A percentile compares a stretch with the other conserved stretches of the same genome.
Evolutionary conservation across 2,329 filamentous ascomycete genomes (phyloP).

Genomic region (Fulvia fulva): DNA sequence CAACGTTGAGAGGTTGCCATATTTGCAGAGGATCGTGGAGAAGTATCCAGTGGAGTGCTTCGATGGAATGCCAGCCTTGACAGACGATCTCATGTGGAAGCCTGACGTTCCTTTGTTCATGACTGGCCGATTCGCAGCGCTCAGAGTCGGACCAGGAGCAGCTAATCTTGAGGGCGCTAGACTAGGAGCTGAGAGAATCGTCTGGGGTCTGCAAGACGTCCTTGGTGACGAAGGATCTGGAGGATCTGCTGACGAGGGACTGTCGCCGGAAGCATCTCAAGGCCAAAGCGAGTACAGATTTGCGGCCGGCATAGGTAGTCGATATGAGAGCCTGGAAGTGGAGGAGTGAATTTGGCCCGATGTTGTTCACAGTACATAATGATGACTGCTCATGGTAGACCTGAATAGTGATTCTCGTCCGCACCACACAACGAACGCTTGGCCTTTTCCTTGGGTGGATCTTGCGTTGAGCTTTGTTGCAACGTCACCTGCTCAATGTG

Average conservation of each 20-base stretch:
- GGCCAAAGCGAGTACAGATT: conserved; percentile 20
- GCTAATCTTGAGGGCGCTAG: conserved; percentile 71
- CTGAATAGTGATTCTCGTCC: too few relatives aligned
- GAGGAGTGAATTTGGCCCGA: background rate
- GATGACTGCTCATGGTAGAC: too few relatives aligned
- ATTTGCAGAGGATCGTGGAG: conserved; percentile 56
- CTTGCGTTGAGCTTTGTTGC: background rate
- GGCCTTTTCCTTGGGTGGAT: too few relatives aligned
- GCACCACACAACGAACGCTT: too few relatives aligned
- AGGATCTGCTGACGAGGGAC: conserved; percentile 20
- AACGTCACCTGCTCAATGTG: background rate
- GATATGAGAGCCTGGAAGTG: conserved; percentile 36
- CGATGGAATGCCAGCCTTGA: conserved; percentile 68
- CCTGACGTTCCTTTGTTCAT: conserved; percentile 69
- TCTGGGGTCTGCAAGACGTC: conserved; percentile 62
- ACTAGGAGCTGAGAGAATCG: conserved; percentile 67
- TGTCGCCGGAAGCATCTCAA: background rate
- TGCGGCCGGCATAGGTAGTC: conserved; percentile 41
- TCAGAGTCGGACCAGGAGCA: conserved; percentile 68
- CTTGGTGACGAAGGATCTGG: conserved; percentile 4
- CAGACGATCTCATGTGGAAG: conserved; percentile 71
- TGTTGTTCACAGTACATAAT: background rate
- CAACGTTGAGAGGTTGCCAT: conserved; percentile 58
- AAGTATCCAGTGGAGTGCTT: conserved; percentile 60
- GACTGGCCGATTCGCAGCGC: conserved; percentile 62